Base-by-base conservation (phyloP, 192 early-diverging fungal species). In the Powellomyces hirtus region DNA sequence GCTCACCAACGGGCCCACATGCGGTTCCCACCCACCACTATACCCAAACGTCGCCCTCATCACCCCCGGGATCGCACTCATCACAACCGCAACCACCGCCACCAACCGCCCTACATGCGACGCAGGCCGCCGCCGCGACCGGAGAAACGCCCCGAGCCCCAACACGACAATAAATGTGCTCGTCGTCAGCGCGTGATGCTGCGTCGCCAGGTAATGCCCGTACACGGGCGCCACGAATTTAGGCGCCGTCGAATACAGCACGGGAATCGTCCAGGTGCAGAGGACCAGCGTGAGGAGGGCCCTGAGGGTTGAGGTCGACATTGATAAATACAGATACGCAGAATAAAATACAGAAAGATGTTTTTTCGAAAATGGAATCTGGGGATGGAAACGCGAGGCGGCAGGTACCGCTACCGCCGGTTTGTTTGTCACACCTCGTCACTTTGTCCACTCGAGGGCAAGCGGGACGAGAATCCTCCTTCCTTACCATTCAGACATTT, bases 161-260 rank as follows among this genome's bases (percentile, higher is more conserved):
- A 16, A 16, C 2, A 56, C 31, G 20, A 56, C 5, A 56, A 56
- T 56, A 18, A 56, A 56, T 6, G 26, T 56, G 16, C 26, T 30
- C 29, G 53, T 33, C 4, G 29, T 34, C 2, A 31, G 18, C 37
- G 33, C 13, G 37, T 51, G 49, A 26, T 51, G 46, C 18, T 59
- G 60, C 4, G 36, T 20, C 4, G 70, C 37, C 8, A 72, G 70
- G 38, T 64, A 72, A 10, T 65, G 62, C 14, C 70, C 70, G 44
- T 72, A 72, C 11, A 64, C 36, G 4, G 70, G 70, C 2, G 70
- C 70, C 24, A 65, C 61, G 20, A 63, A 65, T 4, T 35, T 33
- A 11, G 62, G 68, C 38, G 20, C 59, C 20, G 36, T 37, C 4
- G 31, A 16, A 27, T 60, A 40, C 1, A 60, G 59, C 3, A 60